Percentiles rank a stretch among this genome's conserved stretches.
Conservation (phyloP, 2,329 filamentous ascomycete species). For the Aphanocladium album region DNA sequence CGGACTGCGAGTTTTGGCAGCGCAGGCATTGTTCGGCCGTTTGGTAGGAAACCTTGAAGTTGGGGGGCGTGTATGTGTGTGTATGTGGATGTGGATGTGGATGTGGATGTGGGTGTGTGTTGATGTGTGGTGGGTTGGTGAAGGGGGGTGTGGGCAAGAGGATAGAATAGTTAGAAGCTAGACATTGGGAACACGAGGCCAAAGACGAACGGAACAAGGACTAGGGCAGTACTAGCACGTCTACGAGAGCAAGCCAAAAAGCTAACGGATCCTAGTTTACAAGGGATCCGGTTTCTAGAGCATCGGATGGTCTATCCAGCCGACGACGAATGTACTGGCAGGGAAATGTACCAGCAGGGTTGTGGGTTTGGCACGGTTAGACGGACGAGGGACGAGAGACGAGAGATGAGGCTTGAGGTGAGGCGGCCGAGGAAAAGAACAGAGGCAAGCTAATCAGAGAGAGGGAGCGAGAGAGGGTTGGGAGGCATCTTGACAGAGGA, state of each 20-base stretch:
- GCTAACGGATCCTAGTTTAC: too few species aligned
- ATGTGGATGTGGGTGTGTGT: not conserved
- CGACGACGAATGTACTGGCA: not conserved
- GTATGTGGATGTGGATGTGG: not conserved
- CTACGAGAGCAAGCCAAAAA: too few species aligned
- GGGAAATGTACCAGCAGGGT: not conserved
- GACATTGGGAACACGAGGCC: not conserved
- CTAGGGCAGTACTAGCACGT: not conserved
- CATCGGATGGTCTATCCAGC: not conserved
- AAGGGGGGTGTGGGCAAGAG: too few species aligned
- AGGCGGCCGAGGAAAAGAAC: not conserved
- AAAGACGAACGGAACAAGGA: not conserved
- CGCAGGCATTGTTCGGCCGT: constrained; percentile 6
- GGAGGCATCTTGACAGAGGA: too few species aligned
- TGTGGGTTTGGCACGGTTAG: not conserved
- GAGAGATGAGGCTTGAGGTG: not conserved
- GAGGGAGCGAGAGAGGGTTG: too few species aligned
- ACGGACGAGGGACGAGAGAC: too few species aligned
- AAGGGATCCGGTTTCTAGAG: not conserved
- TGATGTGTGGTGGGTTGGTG: too few species aligned
- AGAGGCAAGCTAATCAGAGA: too few species aligned
- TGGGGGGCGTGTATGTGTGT: not conserved
- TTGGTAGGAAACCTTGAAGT: constrained; percentile 2
- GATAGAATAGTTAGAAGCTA: not conserved
- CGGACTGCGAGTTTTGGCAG: not conserved